phyloP scores from a whole-genome alignment of 2,329 filamentous ascomycete species.

The Fusarium hainanense region DNA sequence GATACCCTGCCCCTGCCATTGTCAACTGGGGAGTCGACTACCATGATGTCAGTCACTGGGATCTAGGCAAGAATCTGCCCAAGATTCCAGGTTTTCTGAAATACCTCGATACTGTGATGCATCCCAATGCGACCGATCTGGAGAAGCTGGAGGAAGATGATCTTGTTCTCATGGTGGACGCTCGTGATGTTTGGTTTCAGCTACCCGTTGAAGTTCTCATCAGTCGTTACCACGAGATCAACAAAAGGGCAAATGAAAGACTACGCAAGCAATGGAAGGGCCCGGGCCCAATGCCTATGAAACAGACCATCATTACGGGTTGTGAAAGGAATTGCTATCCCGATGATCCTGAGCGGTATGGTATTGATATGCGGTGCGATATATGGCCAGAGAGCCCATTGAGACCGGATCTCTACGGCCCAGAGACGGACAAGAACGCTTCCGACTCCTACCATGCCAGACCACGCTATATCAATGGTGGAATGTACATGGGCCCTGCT shows the following conservation, averaged over 20 bases:
- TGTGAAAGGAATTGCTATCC: background rate
- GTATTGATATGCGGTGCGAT: background rate
- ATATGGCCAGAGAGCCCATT: background rate
- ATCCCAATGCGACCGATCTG: background rate
- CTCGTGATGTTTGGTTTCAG: conserved; percentile 13
- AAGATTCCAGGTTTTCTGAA: background rate
- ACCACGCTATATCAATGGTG: conserved; percentile 4
- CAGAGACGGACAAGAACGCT: background rate
- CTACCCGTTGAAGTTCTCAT: conserved; percentile 8
- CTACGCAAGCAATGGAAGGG: background rate
- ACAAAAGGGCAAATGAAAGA: conserved; percentile 9
- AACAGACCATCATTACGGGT: conserved; percentile 1
- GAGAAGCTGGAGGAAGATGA: background rate
- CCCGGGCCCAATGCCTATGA: conserved; percentile 1
- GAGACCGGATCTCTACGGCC: background rate
- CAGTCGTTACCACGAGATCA: conserved; percentile 19
- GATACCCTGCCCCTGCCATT: conserved; percentile 1
- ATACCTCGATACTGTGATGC: conserved; percentile 10
- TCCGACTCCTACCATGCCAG: background rate
- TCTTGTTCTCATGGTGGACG: conserved; percentile 12
- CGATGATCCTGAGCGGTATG: background rate
- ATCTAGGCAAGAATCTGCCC: background rate
- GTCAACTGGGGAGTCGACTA: conserved; percentile 2
- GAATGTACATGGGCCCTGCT: conserved; percentile 10
- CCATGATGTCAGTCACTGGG: background rate